Evolutionary conservation across 164 flowering plant species (phyloP).

Genomic region (Saururus chinensis): DNA sequence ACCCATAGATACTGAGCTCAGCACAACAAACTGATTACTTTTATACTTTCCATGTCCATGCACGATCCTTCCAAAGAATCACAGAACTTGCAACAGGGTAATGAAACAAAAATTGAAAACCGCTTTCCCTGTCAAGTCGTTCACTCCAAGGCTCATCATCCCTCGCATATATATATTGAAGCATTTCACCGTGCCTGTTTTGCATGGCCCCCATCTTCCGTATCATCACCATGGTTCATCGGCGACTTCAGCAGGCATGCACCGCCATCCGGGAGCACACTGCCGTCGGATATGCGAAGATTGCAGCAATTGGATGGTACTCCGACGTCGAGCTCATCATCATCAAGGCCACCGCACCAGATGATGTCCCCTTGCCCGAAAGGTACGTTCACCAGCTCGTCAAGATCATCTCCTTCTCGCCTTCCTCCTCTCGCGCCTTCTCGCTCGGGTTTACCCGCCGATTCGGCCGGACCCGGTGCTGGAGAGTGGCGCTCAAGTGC

Average conservation of each 20-base stretch:
- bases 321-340: conserved; percentile 33
- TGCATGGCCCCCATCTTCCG: too few species aligned
- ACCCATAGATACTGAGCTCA: too few species aligned
- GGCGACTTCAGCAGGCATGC: conserved; percentile 24
- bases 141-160: too few species aligned
- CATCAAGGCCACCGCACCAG: conserved; percentile 51
- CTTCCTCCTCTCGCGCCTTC: conserved; percentile 31
- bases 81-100: too few species aligned
- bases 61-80: too few species aligned
- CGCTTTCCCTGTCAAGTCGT: too few species aligned
- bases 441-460: conserved; percentile 39
- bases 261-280: conserved; percentile 35
- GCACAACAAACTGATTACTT: too few species aligned
- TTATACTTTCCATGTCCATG: too few species aligned
- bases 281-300: conserved; percentile 34
- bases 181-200: too few species aligned
- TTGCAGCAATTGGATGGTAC: conserved; percentile 32
- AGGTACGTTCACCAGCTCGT: conserved; percentile 35
- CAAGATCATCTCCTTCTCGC: conserved; percentile 37
- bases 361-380: conserved; percentile 39
- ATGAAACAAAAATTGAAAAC: too few species aligned
- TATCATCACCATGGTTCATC: conserved; percentile 13
- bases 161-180: too few species aligned
- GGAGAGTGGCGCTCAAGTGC: conserved; percentile 66
- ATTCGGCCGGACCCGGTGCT: conserved; percentile 33